These are phyloP conservation scores for Centaurea solstitialis DNA, from an alignment of 129 eudicot species.

Conservation along the genomic window DNA sequence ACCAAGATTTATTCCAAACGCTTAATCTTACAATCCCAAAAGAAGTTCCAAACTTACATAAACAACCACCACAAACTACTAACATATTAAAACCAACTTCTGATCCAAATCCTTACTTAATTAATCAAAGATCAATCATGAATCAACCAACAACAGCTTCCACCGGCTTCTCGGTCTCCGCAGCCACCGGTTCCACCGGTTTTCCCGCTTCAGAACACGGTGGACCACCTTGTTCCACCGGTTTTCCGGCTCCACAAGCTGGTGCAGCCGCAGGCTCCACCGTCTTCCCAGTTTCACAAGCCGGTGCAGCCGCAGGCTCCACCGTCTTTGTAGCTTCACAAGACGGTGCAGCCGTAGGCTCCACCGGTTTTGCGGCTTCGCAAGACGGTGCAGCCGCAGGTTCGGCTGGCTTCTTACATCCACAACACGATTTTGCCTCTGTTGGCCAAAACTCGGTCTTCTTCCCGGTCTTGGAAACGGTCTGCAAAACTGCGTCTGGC, in stretches of 20 bases:
- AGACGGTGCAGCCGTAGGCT: slow-evolving; percentile 28
- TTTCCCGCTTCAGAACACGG: slow-evolving; percentile 22
- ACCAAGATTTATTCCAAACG: slow-evolving; percentile 34
- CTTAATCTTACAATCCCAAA: slow-evolving; percentile 23
- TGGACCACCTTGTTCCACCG: slow-evolving; percentile 15
- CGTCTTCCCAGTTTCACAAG: slow-evolving; percentile 24
- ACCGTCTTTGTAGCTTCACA: slow-evolving; percentile 25
- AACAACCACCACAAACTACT: slow-evolving; percentile 17
- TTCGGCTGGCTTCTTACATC: slow-evolving; percentile 16
- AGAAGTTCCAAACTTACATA: slow-evolving; percentile 30
- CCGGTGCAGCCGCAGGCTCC: slow-evolving; percentile 29
- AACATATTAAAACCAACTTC: slow-evolving; percentile 6
- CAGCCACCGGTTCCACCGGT: neutral
- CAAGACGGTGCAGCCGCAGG: slow-evolving; percentile 29
- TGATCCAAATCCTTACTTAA: slow-evolving; percentile 1
- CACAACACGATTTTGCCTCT: slow-evolving; percentile 38
- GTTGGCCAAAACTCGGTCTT: slow-evolving; percentile 81
- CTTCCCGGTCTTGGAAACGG: slow-evolving; percentile 92
- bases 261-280: slow-evolving; percentile 29
- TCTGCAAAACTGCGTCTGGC: slow-evolving; percentile 82
- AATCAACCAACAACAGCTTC: slow-evolving; percentile 31
- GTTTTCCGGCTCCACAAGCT: slow-evolving; percentile 3
- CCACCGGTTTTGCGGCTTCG: slow-evolving; percentile 27
- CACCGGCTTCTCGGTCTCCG: slow-evolving; percentile 19
- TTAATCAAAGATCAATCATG: slow-evolving; percentile 26